These are phyloP conservation scores for Prunus fruticosa DNA, from an alignment of 306 rosid species.

Conservation along the genomic window DNA sequence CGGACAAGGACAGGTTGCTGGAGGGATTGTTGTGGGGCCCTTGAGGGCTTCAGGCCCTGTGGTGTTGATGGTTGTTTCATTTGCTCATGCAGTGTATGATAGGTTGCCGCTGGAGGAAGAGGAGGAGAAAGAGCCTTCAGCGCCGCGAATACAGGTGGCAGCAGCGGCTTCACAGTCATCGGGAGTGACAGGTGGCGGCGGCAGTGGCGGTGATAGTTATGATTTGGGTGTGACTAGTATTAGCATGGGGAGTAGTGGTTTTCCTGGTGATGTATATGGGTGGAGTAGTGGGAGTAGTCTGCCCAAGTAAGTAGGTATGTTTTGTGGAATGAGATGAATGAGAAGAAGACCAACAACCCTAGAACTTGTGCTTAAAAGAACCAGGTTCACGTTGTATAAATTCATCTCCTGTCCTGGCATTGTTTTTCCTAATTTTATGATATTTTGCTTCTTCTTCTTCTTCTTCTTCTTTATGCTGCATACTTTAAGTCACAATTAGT, in stretches of 20 bases:
- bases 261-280: constrained; percentile 23
- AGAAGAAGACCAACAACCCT: too few species aligned
- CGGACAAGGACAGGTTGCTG: constrained; percentile 39
- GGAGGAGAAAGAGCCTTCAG: constrained; percentile 5
- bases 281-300: constrained; percentile 21
- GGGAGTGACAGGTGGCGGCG: constrained; percentile 14
- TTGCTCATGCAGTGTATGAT: constrained; percentile 38
- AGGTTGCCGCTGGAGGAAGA: constrained; percentile 35
- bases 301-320: too few species aligned
- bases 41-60: constrained; percentile 39
- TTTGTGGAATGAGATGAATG: too few species aligned
- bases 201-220: neutral
- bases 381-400: neutral
- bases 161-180: constrained; percentile 17
- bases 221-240: constrained; percentile 18
- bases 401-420: neutral
- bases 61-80: constrained; percentile 39
- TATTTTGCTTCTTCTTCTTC: neutral
- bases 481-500: too few species aligned
- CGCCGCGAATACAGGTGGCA: neutral
- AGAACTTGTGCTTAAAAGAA: neutral
- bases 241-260: constrained; percentile 15
- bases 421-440: neutral
- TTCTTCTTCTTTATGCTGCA: too few species aligned
- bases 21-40: constrained; percentile 37